Percentiles rank a stretch among this genome's conserved stretches.
These are phyloP conservation scores for Rhodotorula diobovata DNA, from an alignment of 768 basidiomycete genomes.

Conservation along the genomic window DNA sequence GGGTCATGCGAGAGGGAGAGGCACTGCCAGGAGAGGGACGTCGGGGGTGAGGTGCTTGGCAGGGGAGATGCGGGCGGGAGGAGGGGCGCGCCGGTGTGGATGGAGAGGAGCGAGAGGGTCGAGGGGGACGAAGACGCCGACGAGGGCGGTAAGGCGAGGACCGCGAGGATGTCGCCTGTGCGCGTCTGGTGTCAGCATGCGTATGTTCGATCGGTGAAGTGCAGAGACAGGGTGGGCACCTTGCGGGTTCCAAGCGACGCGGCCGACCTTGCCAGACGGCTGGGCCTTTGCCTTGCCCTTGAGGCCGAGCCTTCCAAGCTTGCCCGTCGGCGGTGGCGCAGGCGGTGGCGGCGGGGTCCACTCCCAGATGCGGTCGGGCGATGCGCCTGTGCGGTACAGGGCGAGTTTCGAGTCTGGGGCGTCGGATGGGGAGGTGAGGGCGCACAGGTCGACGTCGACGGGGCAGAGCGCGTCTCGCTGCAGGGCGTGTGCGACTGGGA, in stretches of 20 bases:
- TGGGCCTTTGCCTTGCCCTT: not conserved
- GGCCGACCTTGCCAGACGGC: not conserved
- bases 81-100: conserved; percentile 22
- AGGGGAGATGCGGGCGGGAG: not conserved
- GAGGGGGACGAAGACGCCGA: not conserved
- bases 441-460: not conserved
- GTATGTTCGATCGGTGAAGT: no score
- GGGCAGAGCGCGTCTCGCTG: not conserved
- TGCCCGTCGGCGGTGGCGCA: not conserved
- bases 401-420: conserved; percentile 1
- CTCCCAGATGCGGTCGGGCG: conserved; percentile 1
- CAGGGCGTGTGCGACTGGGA: not conserved
- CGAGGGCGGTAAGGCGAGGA: conserved; percentile 10
- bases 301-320: not conserved
- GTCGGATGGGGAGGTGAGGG: not conserved
- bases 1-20: not conserved
- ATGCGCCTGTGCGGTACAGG: not conserved
- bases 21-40: conserved; percentile 25
- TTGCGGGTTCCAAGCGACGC: not conserved
- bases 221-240: not conserved
- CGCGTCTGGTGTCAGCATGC: not conserved
- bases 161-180: conserved; percentile 17
- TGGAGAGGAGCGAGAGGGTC: conserved; percentile 22
- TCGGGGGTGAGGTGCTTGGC: not conserved
- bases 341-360: conserved; percentile 5